These are phyloP conservation scores for Solanum arcanum DNA, from an alignment of 257 asterid species.

Conservation along the genomic window DNA sequence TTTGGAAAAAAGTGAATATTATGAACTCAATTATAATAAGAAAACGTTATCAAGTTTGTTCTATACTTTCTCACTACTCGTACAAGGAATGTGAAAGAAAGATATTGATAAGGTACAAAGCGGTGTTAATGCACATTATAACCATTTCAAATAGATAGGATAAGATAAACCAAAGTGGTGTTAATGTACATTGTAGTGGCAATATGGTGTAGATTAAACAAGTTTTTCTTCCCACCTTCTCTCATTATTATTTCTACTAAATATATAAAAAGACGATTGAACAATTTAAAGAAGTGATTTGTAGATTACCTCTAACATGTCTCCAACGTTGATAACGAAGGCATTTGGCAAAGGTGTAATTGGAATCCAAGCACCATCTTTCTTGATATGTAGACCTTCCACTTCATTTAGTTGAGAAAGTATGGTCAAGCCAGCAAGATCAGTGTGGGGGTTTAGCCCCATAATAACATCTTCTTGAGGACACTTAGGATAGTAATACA, in stretches of 20 bases:
- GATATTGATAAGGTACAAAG: neutral
- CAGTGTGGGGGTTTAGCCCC: slow-evolving; percentile 2
- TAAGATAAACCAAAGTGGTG: neutral
- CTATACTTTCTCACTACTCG: neutral
- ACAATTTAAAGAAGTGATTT: too few species aligned
- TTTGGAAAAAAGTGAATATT: too few species aligned
- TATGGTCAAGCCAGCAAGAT: slow-evolving; percentile 1
- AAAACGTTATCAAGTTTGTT: neutral
- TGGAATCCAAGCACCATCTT: neutral
- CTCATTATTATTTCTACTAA: too few species aligned
- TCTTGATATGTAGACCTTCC: slow-evolving; percentile 2
- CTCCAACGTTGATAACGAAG: neutral
- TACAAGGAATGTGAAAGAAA: neutral
- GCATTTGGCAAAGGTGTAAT: slow-evolving; percentile 4
- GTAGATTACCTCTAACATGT: neutral
- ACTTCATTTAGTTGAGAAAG: neutral
- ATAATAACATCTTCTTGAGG: neutral
- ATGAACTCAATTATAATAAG: neutral
- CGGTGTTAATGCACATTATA: neutral
- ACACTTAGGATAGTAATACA: neutral
- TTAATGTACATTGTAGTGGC: too few species aligned
- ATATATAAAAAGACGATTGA: too few species aligned
- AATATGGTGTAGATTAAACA: too few species aligned
- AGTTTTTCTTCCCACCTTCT: too few species aligned
- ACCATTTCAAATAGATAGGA: neutral